Evolutionary conservation across 192 early-diverging fungal species (phyloP), one percentile per base, ranked within the genome.

Genomic region (Coemansia sp.): DNA sequence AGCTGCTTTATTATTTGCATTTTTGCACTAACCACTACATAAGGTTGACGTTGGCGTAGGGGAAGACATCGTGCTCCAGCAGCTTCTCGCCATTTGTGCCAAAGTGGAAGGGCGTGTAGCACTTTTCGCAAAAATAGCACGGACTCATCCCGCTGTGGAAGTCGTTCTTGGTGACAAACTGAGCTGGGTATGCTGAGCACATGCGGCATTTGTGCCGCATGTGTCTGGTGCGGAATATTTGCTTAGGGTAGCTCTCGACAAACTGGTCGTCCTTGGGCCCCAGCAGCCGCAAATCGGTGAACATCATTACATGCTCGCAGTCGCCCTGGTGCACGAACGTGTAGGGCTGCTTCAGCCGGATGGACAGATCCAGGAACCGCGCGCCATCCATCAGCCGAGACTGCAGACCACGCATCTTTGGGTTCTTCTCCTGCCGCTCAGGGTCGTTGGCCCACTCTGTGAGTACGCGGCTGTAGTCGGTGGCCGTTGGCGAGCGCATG

Each of bases 301-400:
- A 83, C 57, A 85, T 72, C 29, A 92, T 31, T 21, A 86, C 70
- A 47, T 92, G 90, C 58, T 90, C 82, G 60, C 90, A 92, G 46
- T 83, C 75, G 27, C 85, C 90, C 70, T 90, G 88, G 55, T 92
- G 90, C 8, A 84, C 78, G 45, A 88, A 85, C 22, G 82, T 57
- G 63, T 92, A 92, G 4, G 85, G 85, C 37, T 80, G 64, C 39
- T 84, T 80, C 35, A 86, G 54, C 6, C 80, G 76, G 40, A 92
- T 70, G 5, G 80, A 72, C 15, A 92, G 62, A 34, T 88, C 85
- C 26, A 68, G 56, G 40, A 92, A 86, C 46, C 56, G 65, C 3
- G 77, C 70, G 14, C 82, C 79, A 30, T 81, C 72, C 88, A 89
- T 85, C 26, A 75, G 56, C 25, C 72, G 67, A 9, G 62, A 78